Evolutionary conservation across 2,329 filamentous ascomycete species (phyloP), one percentile per base, ranked within the genome.

Genomic region (Scedosporium boydii): DNA sequence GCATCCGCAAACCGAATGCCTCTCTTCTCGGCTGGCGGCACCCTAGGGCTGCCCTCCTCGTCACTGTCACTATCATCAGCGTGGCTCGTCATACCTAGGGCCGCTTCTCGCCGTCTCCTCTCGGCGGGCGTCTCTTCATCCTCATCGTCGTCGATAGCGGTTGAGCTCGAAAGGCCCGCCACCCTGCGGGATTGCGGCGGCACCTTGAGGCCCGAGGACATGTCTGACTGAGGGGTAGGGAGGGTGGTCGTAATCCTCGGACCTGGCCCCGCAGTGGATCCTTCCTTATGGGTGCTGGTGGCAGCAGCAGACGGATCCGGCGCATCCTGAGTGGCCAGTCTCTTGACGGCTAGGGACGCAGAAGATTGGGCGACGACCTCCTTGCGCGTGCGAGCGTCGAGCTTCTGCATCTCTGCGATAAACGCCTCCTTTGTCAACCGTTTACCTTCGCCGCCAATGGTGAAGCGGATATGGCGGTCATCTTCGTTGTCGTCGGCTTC

Each of bases 371-470:
- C 79, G 4, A 85, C 75, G 2, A 84, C 78, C 64, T 84, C 80
- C 42, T 76, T 77, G 5, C 82, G 81, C 14, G 86, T 84, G 69
- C 84, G 84, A 26, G 84, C 82, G 70, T 93, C 89, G 64, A 93
- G 79, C 66, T 86, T 83, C 66, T 86, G 84, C 69, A 95, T 87
- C 70, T 91, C 86, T 57, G 82, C 78, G 64, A 95, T 85, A 70
- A 95, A 93, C 69, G 92, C 89, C 4, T 87, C 85, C 74, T 93
- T 93, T 65, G 83, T 92, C 84, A 95, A 88, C 58, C 90, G 84
- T 65, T 82, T 80, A 5, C 88, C 88, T n/a, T 86, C 83, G 41
- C 87, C 85, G 55, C 82, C 85, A 65, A 93, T 89, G 1, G 87
- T 92, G 73, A 93, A 93, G 14, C 90, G 84, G 62, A 93, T 86